These are phyloP conservation scores for Exidia glandulosa DNA, from an alignment of 768 basidiomycete species.

Conservation along the genomic window DNA sequence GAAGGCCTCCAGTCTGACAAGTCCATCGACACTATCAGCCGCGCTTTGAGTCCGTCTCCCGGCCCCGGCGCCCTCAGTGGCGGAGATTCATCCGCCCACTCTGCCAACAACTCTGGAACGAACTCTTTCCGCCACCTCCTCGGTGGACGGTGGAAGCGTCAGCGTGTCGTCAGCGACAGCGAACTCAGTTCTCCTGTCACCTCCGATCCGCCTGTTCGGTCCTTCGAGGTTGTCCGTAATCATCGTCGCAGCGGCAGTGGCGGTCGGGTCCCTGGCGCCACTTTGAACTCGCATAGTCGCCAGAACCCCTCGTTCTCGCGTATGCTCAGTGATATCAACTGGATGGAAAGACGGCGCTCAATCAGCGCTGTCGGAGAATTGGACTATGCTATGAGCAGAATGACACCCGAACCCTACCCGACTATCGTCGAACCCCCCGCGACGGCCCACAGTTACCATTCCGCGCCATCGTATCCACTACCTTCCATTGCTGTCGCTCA, in stretches of 20 bases:
- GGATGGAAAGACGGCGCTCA: slow-evolving; percentile 66
- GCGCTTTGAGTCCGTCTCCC: neutral
- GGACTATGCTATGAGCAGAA: slow-evolving; percentile 54
- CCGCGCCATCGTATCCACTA: slow-evolving; percentile 21
- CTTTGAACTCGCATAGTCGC: neutral
- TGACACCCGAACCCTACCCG: slow-evolving; percentile 32
- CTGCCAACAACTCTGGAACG: neutral
- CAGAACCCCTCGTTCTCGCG: slow-evolving; percentile 24
- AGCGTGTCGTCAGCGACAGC: neutral
- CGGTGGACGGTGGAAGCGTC: neutral
- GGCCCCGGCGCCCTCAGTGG: neutral
- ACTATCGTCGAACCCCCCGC: slow-evolving; percentile 38
- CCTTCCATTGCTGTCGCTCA: slow-evolving; percentile 16
- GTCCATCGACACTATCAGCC: neutral
- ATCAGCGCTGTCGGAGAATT: slow-evolving; percentile 62
- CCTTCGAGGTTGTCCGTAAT: slow-evolving; percentile 41
- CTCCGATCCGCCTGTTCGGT: slow-evolving; percentile 8
- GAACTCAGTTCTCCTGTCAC: neutral
- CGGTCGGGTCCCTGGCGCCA: neutral
- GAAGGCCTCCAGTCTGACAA: neutral
- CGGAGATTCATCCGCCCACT: neutral
- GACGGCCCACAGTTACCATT: slow-evolving; percentile 25
- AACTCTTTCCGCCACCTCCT: neutral
- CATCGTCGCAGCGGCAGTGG: slow-evolving; percentile 41
- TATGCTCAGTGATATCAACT: slow-evolving; percentile 63